Evolutionary conservation across 2,329 filamentous ascomycete species (phyloP).

Genomic region (Monosporascus sp.): DNA sequence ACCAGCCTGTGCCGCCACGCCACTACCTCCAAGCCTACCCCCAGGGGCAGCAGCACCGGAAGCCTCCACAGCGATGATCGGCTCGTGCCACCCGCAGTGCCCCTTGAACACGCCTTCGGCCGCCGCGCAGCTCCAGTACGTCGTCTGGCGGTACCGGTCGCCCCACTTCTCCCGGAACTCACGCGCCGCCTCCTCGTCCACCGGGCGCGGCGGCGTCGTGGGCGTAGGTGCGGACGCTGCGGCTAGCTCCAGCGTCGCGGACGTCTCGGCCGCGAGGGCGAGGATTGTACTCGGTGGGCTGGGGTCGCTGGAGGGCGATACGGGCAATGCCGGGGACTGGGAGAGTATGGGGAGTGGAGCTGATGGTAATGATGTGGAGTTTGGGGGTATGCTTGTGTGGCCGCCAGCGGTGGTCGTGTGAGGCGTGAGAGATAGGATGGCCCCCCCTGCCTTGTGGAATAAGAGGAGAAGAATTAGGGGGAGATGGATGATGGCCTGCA

Average conservation of each 20-base stretch:
- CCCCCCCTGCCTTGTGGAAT: no score
- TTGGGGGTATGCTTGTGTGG: no score
- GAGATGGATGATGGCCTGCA: no score
- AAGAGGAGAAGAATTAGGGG: no score
- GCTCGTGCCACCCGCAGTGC: slow-evolving; percentile 35
- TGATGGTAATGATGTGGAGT: no score
- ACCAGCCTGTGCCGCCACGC: slow-evolving; percentile 5
- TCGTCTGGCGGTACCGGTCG: slow-evolving; percentile 29
- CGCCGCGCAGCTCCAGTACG: slow-evolving; percentile 33
- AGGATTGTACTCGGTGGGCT: not conserved
- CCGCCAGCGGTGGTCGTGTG: no score
- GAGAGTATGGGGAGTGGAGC: no score
- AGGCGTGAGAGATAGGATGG: no score
- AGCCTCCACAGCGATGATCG: slow-evolving; percentile 24
- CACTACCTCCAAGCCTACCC: slow-evolving; percentile 5
- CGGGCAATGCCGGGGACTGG: no score
- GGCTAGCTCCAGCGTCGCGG: not conserved
- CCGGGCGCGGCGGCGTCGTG: slow-evolving; percentile 13
- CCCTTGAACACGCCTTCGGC: slow-evolving; percentile 18
- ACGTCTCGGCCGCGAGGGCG: not conserved
- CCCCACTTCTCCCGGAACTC: slow-evolving; percentile 10
- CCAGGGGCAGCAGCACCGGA: slow-evolving; percentile 8
- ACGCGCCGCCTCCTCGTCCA: slow-evolving; percentile 12
- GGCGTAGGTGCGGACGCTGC: slow-evolving; percentile 2
- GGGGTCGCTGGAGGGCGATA: not conserved